Conservation (phyloP, 345 rosid genomes). For the Arabidopsis suecica region DNA sequence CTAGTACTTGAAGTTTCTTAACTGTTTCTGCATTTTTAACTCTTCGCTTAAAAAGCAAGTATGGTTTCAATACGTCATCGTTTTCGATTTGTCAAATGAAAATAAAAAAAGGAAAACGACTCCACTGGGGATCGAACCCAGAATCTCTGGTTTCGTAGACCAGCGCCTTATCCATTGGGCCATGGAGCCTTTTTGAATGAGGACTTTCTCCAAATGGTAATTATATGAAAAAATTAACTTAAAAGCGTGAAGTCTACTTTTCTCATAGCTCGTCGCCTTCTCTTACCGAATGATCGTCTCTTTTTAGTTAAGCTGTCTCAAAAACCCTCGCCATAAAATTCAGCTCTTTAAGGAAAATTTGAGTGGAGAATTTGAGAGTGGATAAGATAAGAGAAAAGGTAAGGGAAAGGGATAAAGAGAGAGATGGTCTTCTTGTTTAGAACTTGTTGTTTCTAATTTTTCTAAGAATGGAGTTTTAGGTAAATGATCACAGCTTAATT, state of each 20-base stretch:
- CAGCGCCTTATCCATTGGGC: constrained; percentile 89
- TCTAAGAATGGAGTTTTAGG: constrained; percentile 31
- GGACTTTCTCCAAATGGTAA: rapidly evolving
- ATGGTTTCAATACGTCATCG: too few relatives aligned
- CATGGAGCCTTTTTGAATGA: constrained; percentile 35
- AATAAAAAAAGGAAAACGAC: constrained; percentile 46
- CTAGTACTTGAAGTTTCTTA: too few relatives aligned
- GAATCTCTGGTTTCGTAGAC: constrained; percentile 93
- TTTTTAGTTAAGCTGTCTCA: constrained; percentile 37
- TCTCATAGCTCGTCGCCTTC: constrained; percentile 16
- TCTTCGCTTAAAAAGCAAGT: too few relatives aligned
- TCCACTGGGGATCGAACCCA: constrained; percentile 92
- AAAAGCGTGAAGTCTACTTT: constrained; percentile 6
- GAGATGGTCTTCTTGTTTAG: constrained; percentile 21
- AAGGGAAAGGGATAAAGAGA: not conserved
- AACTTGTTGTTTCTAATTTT: not conserved
- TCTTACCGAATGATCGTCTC: constrained; percentile 23
- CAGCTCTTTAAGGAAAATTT: not conserved
- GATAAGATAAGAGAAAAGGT: constrained; percentile 12
- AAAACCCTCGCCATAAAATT: constrained; percentile 2
- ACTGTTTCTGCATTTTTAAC: too few relatives aligned
- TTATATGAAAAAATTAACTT: too few relatives aligned
- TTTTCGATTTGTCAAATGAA: too few relatives aligned
- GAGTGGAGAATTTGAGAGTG: not conserved
- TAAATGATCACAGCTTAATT: constrained; percentile 25